Base-by-base conservation (phyloP, 208 protist species). In the Trypanosoma grayi region DNA sequence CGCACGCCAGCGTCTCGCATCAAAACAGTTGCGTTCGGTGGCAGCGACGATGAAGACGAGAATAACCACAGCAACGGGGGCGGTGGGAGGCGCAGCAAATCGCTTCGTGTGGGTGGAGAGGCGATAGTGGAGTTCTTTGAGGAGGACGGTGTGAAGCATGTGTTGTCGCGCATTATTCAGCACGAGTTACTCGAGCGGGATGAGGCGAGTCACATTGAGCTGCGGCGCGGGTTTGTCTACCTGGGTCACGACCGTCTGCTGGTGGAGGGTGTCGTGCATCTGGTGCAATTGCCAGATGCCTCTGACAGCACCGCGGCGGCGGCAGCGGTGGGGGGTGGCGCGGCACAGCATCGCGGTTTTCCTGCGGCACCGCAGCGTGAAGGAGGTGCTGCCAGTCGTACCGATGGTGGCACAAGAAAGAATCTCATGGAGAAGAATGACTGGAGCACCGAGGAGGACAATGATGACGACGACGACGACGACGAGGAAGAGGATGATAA, bases 201-300 rank as follows among this genome's bases (percentile, higher is more conserved):
- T 16, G 46, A 66, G 34, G 11, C 18, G 11, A 58, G 60, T 45
- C 39, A 47, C 5, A 43, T 88, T 30, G 77, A 88, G 57, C 47
- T 88, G 63, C 72, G 75, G 40, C 70, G 82, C 16, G 82, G 82
- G 16, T 81, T 73, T 53, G 37, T 88, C 34, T 54, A 57, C 31
- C 46, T 84, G 24, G 76, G 76, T n/a, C 60, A 54, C 11, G 60
- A 82, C 24, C 63, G 67, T 14, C 30, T 88, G n/a, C 51, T 88
- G 1, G 72, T 88, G 10, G 77, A 88, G 53, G 77, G 82, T 3
- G 69, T 84, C 25, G 60, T 84, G 3, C 52, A 60, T 28, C 20
- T 58, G 6, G 4, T 24, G 39, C 30, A 40, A 20, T n/a, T 33
- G 13, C 10, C 27, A 5, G 10, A 27, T 0, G 34, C 6, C 6